Conservation (phyloP, 2,329 filamentous ascomycete genomes). For the Lasiodiplodia sp. region DNA sequence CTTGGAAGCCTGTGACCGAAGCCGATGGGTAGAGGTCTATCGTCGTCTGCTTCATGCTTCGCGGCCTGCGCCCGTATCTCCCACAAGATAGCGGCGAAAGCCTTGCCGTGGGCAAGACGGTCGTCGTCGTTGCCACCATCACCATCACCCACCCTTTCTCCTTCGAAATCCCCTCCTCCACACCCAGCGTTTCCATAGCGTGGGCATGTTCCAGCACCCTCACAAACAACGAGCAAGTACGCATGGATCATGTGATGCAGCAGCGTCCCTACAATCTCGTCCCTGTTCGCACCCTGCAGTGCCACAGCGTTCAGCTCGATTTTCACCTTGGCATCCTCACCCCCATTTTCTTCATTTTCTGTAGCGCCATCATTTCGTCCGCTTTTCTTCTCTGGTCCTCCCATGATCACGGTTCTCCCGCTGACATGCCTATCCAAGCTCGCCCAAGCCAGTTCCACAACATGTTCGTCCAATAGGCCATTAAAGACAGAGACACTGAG, state of each 20-base stretch:
- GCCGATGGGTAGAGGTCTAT: slow-evolving; percentile 40
- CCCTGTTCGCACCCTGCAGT: slow-evolving; percentile 38
- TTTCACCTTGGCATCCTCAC: slow-evolving; percentile 36
- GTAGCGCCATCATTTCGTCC: neutral
- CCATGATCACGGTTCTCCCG: slow-evolving; percentile 47
- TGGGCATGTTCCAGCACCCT: slow-evolving; percentile 40
- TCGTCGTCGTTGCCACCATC: slow-evolving; percentile 37
- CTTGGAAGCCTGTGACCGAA: slow-evolving; percentile 39
- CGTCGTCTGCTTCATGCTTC: slow-evolving; percentile 35
- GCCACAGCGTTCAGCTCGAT: slow-evolving; percentile 43
- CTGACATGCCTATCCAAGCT: slow-evolving; percentile 38
- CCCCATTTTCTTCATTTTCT: neutral
- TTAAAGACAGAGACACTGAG: slow-evolving; percentile 48
- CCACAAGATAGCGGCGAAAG: slow-evolving; percentile 51
- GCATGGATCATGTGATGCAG: slow-evolving; percentile 57
- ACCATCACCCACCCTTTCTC: slow-evolving; percentile 33
- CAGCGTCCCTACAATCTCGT: slow-evolving; percentile 46
- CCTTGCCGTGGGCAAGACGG: slow-evolving; percentile 46
- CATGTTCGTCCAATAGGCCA: slow-evolving; percentile 45
- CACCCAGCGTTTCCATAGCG: neutral
- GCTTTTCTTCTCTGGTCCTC: slow-evolving; percentile 33
- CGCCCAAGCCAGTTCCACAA: slow-evolving; percentile 45
- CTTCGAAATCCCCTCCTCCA: too few species aligned
- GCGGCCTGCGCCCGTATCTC: slow-evolving; percentile 46
- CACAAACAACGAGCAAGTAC: slow-evolving; percentile 53